Conservation (phyloP, 768 basidiomycete genomes). For the Leccinum aurantiacum region DNA sequence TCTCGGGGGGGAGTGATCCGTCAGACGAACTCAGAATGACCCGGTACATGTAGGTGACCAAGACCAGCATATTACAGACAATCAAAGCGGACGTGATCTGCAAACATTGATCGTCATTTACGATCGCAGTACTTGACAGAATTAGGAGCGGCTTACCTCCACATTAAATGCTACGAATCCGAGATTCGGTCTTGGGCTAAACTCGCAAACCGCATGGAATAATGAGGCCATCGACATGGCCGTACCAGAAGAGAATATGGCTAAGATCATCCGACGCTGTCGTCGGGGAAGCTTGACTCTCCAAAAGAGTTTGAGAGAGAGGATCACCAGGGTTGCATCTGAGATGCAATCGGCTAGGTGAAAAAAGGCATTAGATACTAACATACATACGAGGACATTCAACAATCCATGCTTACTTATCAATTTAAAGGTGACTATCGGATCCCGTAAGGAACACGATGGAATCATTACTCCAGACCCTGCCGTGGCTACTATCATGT, state of each 20-base stretch:
- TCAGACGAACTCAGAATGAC: not conserved
- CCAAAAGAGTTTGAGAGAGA: slow-evolving; percentile 11
- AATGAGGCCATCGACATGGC: slow-evolving; percentile 7
- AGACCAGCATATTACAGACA: slow-evolving; percentile 16
- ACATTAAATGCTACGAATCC: not conserved
- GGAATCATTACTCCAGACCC: not conserved
- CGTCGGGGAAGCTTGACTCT: slow-evolving; percentile 12
- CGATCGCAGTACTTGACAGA: not conserved
- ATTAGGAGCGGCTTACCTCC: not conserved
- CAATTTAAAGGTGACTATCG: not conserved
- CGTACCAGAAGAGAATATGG: slow-evolving; percentile 11
- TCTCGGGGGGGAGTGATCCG: not conserved
- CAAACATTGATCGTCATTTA: not conserved
- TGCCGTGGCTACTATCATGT: not conserved
- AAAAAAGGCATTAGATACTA: not conserved
- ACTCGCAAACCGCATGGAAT: not conserved
- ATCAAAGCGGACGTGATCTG: not conserved
- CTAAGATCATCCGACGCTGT: slow-evolving; percentile 20
- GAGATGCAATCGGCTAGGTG: not conserved
- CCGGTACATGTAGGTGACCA: slow-evolving; percentile 15
- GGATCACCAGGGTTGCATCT: not conserved
- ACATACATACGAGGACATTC: not conserved
- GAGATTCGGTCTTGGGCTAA: not conserved
- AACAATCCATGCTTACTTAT: not conserved
- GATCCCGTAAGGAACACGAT: not conserved